A percentile compares a stretch with the other conserved stretches of the same genome.
Evolutionary conservation across 2,329 filamentous ascomycete genomes (phyloP).

Genomic region (Leptographium wingfieldii): DNA sequence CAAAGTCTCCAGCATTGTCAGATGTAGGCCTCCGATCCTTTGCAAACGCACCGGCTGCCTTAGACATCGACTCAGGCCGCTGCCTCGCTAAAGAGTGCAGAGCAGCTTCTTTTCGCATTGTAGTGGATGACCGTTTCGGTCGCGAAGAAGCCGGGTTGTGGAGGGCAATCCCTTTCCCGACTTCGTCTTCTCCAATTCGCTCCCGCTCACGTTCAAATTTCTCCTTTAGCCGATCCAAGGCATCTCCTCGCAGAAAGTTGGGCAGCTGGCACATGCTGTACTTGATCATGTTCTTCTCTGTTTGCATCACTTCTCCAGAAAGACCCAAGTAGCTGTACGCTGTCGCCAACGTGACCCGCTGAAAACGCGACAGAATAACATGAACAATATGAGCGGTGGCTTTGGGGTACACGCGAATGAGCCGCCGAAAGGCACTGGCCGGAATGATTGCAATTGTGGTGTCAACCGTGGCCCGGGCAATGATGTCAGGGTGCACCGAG

Average conservation of each 20-base stretch:
- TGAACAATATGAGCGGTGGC: slow-evolving; percentile 96
- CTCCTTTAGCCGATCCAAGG: slow-evolving; percentile 74
- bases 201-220: slow-evolving; percentile 84
- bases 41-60: slow-evolving; percentile 26
- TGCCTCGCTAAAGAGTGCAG: slow-evolving; percentile 49
- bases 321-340: slow-evolving; percentile 90
- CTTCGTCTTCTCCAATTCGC: slow-evolving; percentile 66
- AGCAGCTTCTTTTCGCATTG: slow-evolving; percentile 66
- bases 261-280: slow-evolving; percentile 87
- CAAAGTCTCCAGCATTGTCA: slow-evolving; percentile 61
- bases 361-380: slow-evolving; percentile 87
- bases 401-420: slow-evolving; percentile 90
- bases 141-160: slow-evolving; percentile 63
- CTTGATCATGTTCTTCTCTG: slow-evolving; percentile 85
- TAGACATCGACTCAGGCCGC: slow-evolving; percentile 29
- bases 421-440: slow-evolving; percentile 81
- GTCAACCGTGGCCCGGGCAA: slow-evolving; percentile 89
- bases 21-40: slow-evolving; percentile 29
- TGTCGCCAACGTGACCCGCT: slow-evolving; percentile 87
- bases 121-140: slow-evolving; percentile 59
- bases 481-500: slow-evolving; percentile 91
- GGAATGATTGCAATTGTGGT: slow-evolving; percentile 98
- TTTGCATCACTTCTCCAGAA: slow-evolving; percentile 81
- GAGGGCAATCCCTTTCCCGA: slow-evolving; percentile 83
- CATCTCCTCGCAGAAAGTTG: slow-evolving; percentile 75